Percentiles rank a stretch among this genome's conserved stretches.
phyloP scores from a whole-genome alignment of 208 protist genomes.

The Balamuthia mandrillaris region DNA sequence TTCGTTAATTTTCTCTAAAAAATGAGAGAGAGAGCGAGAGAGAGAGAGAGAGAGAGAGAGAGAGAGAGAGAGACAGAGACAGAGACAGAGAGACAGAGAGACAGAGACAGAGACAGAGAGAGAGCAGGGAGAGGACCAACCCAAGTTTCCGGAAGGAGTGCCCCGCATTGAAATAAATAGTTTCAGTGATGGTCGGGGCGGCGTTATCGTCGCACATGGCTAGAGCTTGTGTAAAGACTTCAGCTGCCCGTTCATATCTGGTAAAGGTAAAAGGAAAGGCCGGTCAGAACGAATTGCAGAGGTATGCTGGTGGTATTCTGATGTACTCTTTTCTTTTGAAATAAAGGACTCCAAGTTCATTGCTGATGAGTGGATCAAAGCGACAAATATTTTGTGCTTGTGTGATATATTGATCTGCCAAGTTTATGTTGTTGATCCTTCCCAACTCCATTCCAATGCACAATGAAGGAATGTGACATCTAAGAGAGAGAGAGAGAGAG shows the following conservation, averaged over 20 bases:
- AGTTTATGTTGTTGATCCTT: conserved; percentile 45
- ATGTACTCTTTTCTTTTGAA: conserved; percentile 40
- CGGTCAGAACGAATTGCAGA: neutral
- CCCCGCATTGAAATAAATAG: conserved; percentile 43
- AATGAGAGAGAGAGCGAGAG: too few relatives aligned
- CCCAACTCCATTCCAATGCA: conserved; percentile 62
- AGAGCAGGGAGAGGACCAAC: too few relatives aligned
- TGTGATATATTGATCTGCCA: conserved; percentile 50
- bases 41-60: too few relatives aligned
- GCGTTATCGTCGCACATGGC: neutral
- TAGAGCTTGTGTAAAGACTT: conserved; percentile 15
- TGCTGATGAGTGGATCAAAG: conserved; percentile 42
- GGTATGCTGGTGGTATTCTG: neutral
- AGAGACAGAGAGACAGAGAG: too few relatives aligned
- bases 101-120: too few relatives aligned
- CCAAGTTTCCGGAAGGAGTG: conserved; percentile 42
- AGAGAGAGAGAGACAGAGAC: too few relatives aligned
- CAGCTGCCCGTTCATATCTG: neutral
- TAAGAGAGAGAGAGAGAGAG: neutral
- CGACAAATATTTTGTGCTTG: neutral
- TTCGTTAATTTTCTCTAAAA: too few relatives aligned
- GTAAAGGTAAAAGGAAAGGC: neutral
- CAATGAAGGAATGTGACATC: conserved; percentile 35
- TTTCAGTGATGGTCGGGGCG: conserved; percentile 4
- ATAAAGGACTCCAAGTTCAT: conserved; percentile 60